Evolutionary conservation across 371 early-diverging fungal genomes (phyloP).

Genomic region (Mucor velutinosus): DNA sequence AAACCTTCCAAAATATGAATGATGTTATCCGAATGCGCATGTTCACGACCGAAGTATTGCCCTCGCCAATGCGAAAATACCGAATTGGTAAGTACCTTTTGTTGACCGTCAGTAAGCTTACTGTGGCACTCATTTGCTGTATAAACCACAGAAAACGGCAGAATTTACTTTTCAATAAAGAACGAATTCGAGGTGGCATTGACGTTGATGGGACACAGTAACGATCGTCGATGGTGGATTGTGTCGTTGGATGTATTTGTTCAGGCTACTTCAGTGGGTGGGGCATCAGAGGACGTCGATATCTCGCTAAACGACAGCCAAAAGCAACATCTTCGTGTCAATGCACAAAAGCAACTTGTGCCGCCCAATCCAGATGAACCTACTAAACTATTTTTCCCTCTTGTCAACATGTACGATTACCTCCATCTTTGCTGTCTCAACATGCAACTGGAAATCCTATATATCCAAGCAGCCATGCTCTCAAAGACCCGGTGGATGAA

Average conservation of each 20-base stretch:
- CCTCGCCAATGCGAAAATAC: slow-evolving; percentile 64
- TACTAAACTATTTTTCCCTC: slow-evolving; percentile 40
- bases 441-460: slow-evolving; percentile 67
- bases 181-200: slow-evolving; percentile 71
- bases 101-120: too few species aligned
- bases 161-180: slow-evolving; percentile 65
- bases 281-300: slow-evolving; percentile 51
- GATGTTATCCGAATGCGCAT: slow-evolving; percentile 72
- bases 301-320: slow-evolving; percentile 56
- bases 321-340: slow-evolving; percentile 46
- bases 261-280: slow-evolving; percentile 39
- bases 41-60: slow-evolving; percentile 64
- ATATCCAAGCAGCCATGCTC: slow-evolving; percentile 62
- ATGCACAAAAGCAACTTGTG: slow-evolving; percentile 57
- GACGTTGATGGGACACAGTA: slow-evolving; percentile 59
- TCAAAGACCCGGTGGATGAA: slow-evolving; percentile 69
- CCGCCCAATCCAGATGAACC: slow-evolving; percentile 25
- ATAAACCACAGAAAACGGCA: slow-evolving; percentile 48
- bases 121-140: neutral
- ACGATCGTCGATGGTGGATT: slow-evolving; percentile 60
- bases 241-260: slow-evolving; percentile 57
- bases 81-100: slow-evolving; percentile 48
- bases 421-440: slow-evolving; percentile 67
- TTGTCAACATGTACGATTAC: slow-evolving; percentile 70
- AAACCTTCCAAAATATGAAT: slow-evolving; percentile 63